Conservation (phyloP, 768 basidiomycete genomes). For the Neoboletus magnificus region DNA sequence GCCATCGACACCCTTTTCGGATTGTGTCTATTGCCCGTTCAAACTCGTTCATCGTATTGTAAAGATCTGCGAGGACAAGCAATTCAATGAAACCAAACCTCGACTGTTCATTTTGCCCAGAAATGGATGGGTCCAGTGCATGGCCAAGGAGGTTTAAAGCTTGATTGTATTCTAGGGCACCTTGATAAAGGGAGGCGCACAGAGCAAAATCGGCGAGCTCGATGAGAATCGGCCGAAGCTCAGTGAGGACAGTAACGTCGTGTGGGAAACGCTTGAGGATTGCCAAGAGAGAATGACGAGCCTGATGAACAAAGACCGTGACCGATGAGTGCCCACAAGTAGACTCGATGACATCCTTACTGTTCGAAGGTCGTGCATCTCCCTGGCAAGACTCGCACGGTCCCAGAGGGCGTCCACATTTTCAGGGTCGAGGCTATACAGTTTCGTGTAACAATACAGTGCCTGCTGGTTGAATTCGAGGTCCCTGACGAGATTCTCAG, state of each 20-base stretch:
- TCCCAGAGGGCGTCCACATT: not conserved
- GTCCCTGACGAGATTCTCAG: slow-evolving; percentile 42
- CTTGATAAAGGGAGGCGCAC: not conserved
- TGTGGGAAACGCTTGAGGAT: slow-evolving; percentile 34
- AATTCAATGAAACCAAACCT: slow-evolving; percentile 16
- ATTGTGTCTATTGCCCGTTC: not conserved
- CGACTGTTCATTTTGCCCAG: slow-evolving; percentile 2
- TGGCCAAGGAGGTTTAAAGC: not conserved
- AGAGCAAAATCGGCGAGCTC: not conserved
- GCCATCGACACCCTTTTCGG: not conserved
- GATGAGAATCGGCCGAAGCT: slow-evolving; percentile 48
- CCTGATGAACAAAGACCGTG: not conserved
- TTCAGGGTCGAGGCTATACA: not conserved
- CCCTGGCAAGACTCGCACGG: not conserved
- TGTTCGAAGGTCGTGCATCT: not conserved
- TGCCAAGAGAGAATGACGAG: not conserved
- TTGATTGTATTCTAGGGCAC: not conserved
- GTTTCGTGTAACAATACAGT: not conserved
- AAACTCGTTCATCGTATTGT: not conserved
- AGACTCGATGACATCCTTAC: not conserved
- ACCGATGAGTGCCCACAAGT: not conserved
- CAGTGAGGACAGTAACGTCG: slow-evolving; percentile 72
- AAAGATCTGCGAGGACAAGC: not conserved
- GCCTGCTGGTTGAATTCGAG: not conserved
- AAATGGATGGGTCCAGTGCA: slow-evolving; percentile 8